These are phyloP conservation scores for Ascosphaera acerosa DNA, from an alignment of 2,329 filamentous ascomycete genomes.

Conservation along the genomic window DNA sequence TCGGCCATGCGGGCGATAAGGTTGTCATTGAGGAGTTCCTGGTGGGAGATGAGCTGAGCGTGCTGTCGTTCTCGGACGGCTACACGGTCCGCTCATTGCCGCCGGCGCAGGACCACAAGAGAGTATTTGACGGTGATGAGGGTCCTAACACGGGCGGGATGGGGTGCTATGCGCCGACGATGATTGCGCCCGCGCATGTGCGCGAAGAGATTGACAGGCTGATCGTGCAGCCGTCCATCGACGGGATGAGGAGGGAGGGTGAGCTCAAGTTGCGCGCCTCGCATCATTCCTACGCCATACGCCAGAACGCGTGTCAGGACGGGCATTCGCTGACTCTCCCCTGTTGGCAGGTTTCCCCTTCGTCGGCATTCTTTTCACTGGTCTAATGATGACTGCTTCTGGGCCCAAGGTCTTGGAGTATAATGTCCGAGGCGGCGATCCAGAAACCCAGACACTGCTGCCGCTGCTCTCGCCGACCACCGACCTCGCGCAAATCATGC, in stretches of 20 bases:
- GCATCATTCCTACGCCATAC: constrained; percentile 43
- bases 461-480: constrained; percentile 51
- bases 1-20: constrained; percentile 64
- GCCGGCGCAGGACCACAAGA: constrained; percentile 90
- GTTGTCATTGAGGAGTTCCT: constrained; percentile 92
- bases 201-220: constrained; percentile 53
- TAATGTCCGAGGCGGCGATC: constrained; percentile 80
- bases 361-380: constrained; percentile 25
- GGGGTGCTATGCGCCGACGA: constrained; percentile 90
- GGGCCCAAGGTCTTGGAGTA: constrained; percentile 76
- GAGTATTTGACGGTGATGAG: constrained; percentile 67
- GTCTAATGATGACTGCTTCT: constrained; percentile 68
- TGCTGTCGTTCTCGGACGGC: constrained; percentile 79
- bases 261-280: constrained; percentile 42
- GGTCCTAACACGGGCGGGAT: constrained; percentile 93
- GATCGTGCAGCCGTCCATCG: constrained; percentile 70
- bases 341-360: constrained; percentile 19
- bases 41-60: constrained; percentile 72
- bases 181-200: constrained; percentile 48
- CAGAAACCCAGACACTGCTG: constrained; percentile 70
- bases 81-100: constrained; percentile 61
- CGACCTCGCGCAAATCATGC: constrained; percentile 70
- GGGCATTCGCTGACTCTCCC: no score
- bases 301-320: no score
- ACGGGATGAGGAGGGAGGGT: constrained; percentile 64